A percentile compares a stretch with the other conserved stretches of the same genome.
Evolutionary conservation across 352 stramenopile genomes (phyloP).

Genomic region (Pythium rhizo-oryzae): DNA sequence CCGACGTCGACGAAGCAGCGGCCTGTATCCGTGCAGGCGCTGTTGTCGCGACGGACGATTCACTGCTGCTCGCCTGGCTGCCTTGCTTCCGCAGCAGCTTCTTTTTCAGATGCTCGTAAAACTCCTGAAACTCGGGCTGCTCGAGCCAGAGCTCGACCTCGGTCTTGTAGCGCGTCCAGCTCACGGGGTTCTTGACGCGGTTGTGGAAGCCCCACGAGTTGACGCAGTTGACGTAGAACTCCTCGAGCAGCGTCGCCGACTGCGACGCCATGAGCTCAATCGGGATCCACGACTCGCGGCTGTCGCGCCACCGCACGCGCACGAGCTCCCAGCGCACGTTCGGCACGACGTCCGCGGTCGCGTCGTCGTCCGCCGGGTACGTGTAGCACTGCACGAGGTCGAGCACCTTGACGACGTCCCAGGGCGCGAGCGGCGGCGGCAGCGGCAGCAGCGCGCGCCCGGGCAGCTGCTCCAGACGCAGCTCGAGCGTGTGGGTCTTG

Average conservation of each 20-base stretch:
- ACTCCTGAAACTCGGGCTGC: conserved; percentile 64
- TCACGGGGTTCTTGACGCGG: conserved; percentile 41
- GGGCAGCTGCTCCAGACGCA: conserved; percentile 48
- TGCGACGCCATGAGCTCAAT: conserved; percentile 52
- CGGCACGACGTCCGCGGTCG: conserved; percentile 18
- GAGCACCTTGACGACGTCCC: conserved; percentile 68
- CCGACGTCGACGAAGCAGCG: background rate
- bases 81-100: conserved; percentile 9
- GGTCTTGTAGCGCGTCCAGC: conserved; percentile 43
- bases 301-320: conserved; percentile 66
- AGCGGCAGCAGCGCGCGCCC: conserved; percentile 52
- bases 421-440: conserved; percentile 43
- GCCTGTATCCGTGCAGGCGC: background rate
- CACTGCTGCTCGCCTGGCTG: background rate
- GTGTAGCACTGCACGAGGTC: conserved; percentile 68
- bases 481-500: conserved; percentile 37
- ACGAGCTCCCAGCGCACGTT: conserved; percentile 68
- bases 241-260: conserved; percentile 50
- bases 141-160: conserved; percentile 80
- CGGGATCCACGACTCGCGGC: conserved; percentile 68
- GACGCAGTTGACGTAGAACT: conserved; percentile 78
- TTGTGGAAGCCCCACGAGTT: conserved; percentile 72
- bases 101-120: conserved; percentile 51
- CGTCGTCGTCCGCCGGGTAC: conserved; percentile 8
- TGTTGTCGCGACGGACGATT: too few relatives aligned